These are phyloP conservation scores for Rhipidocladum racemiflorum DNA, from an alignment of 176 grass and related monocot genomes.

Conservation along the genomic window DNA sequence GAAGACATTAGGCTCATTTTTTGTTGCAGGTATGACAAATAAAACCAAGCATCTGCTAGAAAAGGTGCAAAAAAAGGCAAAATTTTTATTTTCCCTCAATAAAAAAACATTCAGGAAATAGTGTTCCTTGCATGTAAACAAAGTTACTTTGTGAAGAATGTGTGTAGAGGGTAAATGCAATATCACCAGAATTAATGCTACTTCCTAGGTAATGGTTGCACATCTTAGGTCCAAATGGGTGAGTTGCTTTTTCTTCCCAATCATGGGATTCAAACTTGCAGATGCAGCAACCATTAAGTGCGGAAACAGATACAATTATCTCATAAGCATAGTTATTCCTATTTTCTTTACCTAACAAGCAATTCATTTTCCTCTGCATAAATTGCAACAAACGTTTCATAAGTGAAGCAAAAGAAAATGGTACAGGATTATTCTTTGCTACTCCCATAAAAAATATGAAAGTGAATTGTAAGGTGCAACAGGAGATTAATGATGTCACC, in stretches of 20 bases:
- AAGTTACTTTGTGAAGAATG: not conserved
- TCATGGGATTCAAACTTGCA: conserved; percentile 8
- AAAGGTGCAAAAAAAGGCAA: not conserved
- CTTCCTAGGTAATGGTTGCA: not conserved
- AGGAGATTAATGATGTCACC: not conserved
- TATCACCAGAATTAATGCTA: not conserved
- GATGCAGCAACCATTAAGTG: not conserved
- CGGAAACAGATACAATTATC: conserved; percentile 12
- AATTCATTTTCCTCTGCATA: not conserved
- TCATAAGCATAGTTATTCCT: not conserved
- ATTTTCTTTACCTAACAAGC: conserved; percentile 10
- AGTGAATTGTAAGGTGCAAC: not conserved
- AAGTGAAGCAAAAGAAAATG: not conserved
- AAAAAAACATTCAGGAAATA: not conserved
- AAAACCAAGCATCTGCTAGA: not conserved
- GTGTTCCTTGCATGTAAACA: not conserved
- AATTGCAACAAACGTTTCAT: not conserved
- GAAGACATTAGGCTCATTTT: not conserved
- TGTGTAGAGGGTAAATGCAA: not conserved
- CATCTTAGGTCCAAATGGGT: not conserved
- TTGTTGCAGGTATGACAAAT: conserved; percentile 9
- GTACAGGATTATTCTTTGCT: not conserved
- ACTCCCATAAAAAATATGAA: not conserved
- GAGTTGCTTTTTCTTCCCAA: not conserved
- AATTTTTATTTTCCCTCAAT: not conserved